Evolutionary conservation across 2,329 filamentous ascomycete species (phyloP), one percentile per base, ranked within the genome.

Genomic region (Penicillium sp.): DNA sequence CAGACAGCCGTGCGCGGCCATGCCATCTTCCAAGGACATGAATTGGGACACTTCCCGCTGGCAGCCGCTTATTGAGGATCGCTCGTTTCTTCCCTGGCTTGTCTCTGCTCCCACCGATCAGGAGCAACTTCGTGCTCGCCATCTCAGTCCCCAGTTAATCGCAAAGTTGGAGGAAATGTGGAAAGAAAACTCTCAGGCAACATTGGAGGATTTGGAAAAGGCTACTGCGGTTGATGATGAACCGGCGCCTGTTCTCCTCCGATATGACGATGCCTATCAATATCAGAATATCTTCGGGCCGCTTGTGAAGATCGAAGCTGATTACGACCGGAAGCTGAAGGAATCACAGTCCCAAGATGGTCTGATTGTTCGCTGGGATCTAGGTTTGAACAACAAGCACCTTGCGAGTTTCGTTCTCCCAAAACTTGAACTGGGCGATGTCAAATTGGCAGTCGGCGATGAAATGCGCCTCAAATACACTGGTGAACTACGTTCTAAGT

Each of bases 211-310:
- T 68, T 75, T 98, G 32, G 93, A 97, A 68, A 95, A 95, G 69
- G 87, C 86, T 33, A 85, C 86, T 41, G 90, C 86, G 54, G 86
- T 95, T 51, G 94, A 98, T 66, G 93, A 98, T 63, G 93, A 97
- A 46, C 94, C 94, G 25, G 85, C 90, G 12, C 90, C 91, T 1
- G 93, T 98, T 6, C 77, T 96, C 25, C 76, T 97, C 37, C 88
- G 90, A 59, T 98, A 98, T 66, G 93, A 97, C 49, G 93, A 98
- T 68, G 90, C 93, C 0, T 98, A 90, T 67, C 91, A 98, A 65
- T 98, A 98, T 62, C 93, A 98, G 71, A 98, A 97, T 64, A 93
- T 97, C 32, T 98, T 98, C 67, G 93, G 93, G 0, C 93, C 93
- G 0, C 77, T 98, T 11, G 94, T 98, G 62, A 98, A 97, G 75